Percentiles rank a stretch among this genome's conserved stretches.
Conservation (phyloP, 257 asterid species). For the Gentiana macrophylla region DNA sequence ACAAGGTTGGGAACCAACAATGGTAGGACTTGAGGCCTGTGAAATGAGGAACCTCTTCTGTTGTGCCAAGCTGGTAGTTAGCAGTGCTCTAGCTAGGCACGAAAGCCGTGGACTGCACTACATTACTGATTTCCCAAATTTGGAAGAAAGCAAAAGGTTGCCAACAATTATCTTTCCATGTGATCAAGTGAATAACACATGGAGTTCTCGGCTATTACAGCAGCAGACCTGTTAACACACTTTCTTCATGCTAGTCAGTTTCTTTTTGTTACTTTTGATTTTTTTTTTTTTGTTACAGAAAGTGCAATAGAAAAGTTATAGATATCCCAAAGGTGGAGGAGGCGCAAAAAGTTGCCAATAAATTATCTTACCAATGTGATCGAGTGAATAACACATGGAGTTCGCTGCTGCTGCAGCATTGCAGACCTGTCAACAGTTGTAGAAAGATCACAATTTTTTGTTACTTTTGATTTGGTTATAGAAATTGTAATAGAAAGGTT, state of each 20-base stretch:
- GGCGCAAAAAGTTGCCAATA: too few relatives aligned
- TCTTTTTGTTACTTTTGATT: too few relatives aligned
- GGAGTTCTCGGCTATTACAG: conserved; percentile 86
- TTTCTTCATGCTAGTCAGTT: background rate
- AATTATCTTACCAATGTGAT: too few relatives aligned
- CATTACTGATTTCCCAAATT: conserved; percentile 58
- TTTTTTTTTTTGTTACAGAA: too few relatives aligned
- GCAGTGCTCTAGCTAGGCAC: conserved; percentile 83
- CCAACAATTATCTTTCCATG: conserved; percentile 79
- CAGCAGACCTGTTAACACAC: conserved; percentile 27
- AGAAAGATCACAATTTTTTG: too few relatives aligned
- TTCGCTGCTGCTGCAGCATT: too few relatives aligned
- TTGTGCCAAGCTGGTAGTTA: conserved; percentile 83
- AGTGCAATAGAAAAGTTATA: too few relatives aligned
- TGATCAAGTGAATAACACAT: conserved; percentile 44
- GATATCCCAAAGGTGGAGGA: too few relatives aligned
- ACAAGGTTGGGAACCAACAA: conserved; percentile 87
- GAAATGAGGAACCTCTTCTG: conserved; percentile 95
- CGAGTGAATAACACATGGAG: too few relatives aligned
- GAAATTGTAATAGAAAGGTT: too few relatives aligned
- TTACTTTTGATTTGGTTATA: too few relatives aligned
- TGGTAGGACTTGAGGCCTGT: conserved; percentile 86
- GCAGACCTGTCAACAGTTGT: too few relatives aligned
- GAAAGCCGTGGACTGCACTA: conserved; percentile 97
- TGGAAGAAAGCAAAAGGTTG: conserved; percentile 81